Conservation (phyloP, 2,329 filamentous ascomycete species). For the Fusarium zealandicum region DNA sequence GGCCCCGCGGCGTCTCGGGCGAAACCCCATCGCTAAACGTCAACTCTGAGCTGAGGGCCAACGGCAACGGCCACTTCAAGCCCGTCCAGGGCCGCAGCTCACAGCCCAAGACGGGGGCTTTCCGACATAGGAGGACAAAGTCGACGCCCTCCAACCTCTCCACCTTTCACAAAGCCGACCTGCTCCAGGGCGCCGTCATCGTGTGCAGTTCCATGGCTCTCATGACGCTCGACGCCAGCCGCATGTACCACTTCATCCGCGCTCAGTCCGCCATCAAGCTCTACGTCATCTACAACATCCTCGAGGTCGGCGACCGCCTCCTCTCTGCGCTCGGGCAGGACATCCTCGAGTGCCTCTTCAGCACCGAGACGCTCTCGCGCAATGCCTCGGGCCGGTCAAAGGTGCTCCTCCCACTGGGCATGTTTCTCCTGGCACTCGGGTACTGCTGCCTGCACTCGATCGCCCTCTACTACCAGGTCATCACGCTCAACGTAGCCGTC, state of each 20-base stretch:
- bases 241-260: conserved; percentile 97
- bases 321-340: conserved; percentile 94
- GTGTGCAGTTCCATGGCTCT: conserved; percentile 84
- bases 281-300: conserved; percentile 98
- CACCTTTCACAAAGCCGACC: conserved; percentile 91
- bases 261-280: conserved; percentile 97
- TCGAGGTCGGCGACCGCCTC: conserved; percentile 90
- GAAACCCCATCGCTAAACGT: conserved; percentile 21
- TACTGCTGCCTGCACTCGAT: conserved; percentile 92
- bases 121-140: conserved; percentile 75
- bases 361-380: conserved; percentile 87
- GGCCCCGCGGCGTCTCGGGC: conserved; percentile 39
- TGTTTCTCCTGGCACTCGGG: conserved; percentile 84
- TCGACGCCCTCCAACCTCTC: conserved; percentile 86
- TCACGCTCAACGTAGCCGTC: conserved; percentile 96
- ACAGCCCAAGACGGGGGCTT: conserved; percentile 46
- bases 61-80: conserved; percentile 26
- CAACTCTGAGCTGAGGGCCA: conserved; percentile 10
- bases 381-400: conserved; percentile 90
- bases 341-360: conserved; percentile 94
- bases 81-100: conserved; percentile 28
- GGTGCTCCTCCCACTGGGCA: conserved; percentile 84
- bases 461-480: conserved; percentile 94
- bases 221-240: conserved; percentile 91
- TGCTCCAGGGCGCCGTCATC: conserved; percentile 89